Conservation (phyloP, 805 yeast genomes). For the Scheffersomyces amazonensis region DNA sequence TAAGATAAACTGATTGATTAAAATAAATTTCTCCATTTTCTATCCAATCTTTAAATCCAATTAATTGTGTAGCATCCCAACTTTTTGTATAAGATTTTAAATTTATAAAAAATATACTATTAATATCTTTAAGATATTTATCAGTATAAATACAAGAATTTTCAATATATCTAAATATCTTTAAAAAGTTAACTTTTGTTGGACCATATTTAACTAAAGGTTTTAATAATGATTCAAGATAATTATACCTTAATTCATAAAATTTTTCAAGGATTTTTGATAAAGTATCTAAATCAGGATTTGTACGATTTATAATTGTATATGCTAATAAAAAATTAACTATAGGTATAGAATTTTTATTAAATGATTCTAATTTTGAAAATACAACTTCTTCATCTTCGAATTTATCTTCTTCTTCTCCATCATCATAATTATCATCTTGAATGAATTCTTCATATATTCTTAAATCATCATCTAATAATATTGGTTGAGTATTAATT, state of each 20-base stretch:
- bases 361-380: slow-evolving; percentile 5
- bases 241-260: slow-evolving; percentile 19
- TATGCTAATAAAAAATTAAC: slow-evolving; percentile 30
- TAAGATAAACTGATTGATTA: slow-evolving; percentile 5
- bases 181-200: slow-evolving; percentile 20
- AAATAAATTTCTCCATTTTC: slow-evolving; percentile 15
- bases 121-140: slow-evolving; percentile 16
- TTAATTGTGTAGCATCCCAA: slow-evolving; percentile 24
- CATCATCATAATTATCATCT: slow-evolving; percentile 6
- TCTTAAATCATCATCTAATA: slow-evolving; percentile 12
- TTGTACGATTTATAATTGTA: slow-evolving; percentile 20
- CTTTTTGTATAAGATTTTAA: slow-evolving; percentile 8
- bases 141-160: slow-evolving; percentile 26
- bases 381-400: slow-evolving; percentile 5
- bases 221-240: slow-evolving; percentile 12
- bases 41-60: slow-evolving; percentile 35
- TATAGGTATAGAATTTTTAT: slow-evolving; percentile 20
- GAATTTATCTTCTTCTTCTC: slow-evolving; percentile 6
- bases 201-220: slow-evolving; percentile 2
- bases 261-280: slow-evolving; percentile 19
- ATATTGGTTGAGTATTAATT: slow-evolving; percentile 1
- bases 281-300: slow-evolving; percentile 13
- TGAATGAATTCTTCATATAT: slow-evolving; percentile 12
- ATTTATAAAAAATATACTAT: slow-evolving; percentile 1
- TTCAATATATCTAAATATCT: slow-evolving; percentile 30